Percentiles rank a stretch among this genome's conserved stretches.
phyloP scores from a whole-genome alignment of 2,329 filamentous ascomycete species.

The Penicillium fuscoglaucum region DNA sequence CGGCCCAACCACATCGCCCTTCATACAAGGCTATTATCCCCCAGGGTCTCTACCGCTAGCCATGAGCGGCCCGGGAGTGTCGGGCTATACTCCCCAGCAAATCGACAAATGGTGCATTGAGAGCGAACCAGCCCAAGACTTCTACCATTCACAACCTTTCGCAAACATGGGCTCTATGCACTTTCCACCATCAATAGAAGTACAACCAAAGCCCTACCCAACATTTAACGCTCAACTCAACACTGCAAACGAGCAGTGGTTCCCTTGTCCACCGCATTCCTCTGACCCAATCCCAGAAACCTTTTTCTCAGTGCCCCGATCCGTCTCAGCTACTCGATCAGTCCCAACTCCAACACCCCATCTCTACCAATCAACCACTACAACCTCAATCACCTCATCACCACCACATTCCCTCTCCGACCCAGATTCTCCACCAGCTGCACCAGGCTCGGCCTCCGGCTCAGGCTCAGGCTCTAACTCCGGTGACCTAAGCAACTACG shows the following conservation, averaged over 20 bases:
- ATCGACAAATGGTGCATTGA: constrained; percentile 27
- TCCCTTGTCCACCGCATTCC: constrained; percentile 6
- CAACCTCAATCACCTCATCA: constrained; percentile 15
- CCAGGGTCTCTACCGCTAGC: constrained; percentile 1
- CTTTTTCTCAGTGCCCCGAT: constrained; percentile 15
- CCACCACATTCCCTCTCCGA: constrained; percentile 20
- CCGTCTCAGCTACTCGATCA: not conserved
- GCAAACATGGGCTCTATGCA: constrained; percentile 11
- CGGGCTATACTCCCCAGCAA: constrained; percentile 20
- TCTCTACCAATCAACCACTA: constrained; percentile 1
- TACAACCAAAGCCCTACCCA: constrained; percentile 7
- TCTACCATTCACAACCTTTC: constrained; percentile 12
- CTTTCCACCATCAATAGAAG: constrained; percentile 7
- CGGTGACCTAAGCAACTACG: constrained; percentile 35
- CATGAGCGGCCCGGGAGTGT: not conserved
- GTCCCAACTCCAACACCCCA: not conserved
- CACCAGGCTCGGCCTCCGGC: constrained; percentile 9
- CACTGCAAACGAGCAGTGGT: constrained; percentile 14
- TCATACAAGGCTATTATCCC: constrained; percentile 19
- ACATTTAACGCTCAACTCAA: constrained; percentile 8
- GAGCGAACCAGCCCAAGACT: constrained; percentile 8
- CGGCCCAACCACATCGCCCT: constrained; percentile 11
- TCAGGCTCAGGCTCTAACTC: constrained; percentile 16
- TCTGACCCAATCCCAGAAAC: constrained; percentile 1
- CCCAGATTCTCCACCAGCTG: constrained; percentile 7